phyloP scores from a whole-genome alignment of 371 early-diverging fungal species.

The Apophysomyces trapeziformis region DNA sequence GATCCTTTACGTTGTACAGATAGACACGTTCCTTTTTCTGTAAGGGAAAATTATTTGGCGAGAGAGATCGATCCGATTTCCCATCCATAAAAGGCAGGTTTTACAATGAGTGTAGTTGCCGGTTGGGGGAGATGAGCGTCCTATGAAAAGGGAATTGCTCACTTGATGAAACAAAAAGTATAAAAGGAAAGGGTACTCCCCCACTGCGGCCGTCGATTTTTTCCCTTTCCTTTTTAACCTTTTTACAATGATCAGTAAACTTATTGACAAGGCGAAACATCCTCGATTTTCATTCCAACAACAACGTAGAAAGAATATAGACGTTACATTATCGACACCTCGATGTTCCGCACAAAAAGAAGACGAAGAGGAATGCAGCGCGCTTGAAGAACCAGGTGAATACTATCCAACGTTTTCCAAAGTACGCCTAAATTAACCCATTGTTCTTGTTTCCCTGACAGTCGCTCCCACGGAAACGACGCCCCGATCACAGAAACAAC shows the following conservation, averaged over 20 bases:
- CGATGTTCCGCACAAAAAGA: not conserved
- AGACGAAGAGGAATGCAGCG: not conserved
- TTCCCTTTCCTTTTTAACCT: too few relatives aligned
- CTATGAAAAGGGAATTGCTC: too few relatives aligned
- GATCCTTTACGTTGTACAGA: too few relatives aligned
- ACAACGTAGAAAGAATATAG: not conserved
- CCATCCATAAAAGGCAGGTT: too few relatives aligned
- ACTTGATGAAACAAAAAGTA: too few relatives aligned
- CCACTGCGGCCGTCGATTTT: too few relatives aligned
- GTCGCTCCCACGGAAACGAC: not conserved
- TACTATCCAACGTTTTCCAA: not conserved
- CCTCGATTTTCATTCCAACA: constrained; percentile 8
- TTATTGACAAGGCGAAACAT: constrained; percentile 19
- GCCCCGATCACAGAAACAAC: constrained; percentile 1
- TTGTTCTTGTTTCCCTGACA: not conserved
- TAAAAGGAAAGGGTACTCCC: too few relatives aligned
- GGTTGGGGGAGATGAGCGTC: too few relatives aligned
- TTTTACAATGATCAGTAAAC: constrained; percentile 14
- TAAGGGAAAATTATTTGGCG: too few relatives aligned
- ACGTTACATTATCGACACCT: not conserved
- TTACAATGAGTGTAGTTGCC: too few relatives aligned
- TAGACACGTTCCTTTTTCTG: too few relatives aligned
- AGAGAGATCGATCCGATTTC: too few relatives aligned
- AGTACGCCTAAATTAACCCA: not conserved
- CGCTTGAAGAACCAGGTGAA: constrained; percentile 9